These are phyloP conservation scores for Leccinellum albellum DNA, from an alignment of 768 basidiomycete species.

Conservation along the genomic window DNA sequence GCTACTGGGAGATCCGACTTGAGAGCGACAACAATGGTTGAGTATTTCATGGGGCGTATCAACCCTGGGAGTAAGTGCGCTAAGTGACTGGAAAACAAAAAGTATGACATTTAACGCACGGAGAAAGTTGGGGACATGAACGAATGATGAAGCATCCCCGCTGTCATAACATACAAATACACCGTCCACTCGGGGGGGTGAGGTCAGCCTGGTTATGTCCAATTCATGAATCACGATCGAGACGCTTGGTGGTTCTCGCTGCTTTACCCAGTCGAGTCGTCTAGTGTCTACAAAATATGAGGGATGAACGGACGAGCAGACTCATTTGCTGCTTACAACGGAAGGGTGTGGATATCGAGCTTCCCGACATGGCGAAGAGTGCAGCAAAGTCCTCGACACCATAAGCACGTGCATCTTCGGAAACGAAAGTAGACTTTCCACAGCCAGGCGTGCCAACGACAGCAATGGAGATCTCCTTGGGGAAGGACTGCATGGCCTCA, in stretches of 20 bases:
- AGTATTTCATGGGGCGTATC: slow-evolving; percentile 53
- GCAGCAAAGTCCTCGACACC: slow-evolving; percentile 43
- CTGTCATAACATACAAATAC: slow-evolving; percentile 86
- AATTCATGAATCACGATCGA: slow-evolving; percentile 54
- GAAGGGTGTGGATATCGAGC: slow-evolving; percentile 34
- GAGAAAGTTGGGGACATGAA: slow-evolving; percentile 62
- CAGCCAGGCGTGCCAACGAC: slow-evolving; percentile 76
- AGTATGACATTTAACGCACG: slow-evolving; percentile 45
- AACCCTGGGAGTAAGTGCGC: slow-evolving; percentile 40
- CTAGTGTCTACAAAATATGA: slow-evolving; percentile 35
- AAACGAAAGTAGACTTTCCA: slow-evolving; percentile 83
- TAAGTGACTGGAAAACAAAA: slow-evolving; percentile 7
- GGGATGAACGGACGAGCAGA: slow-evolving; percentile 1
- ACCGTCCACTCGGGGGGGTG: slow-evolving; percentile 64
- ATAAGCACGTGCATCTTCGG: slow-evolving; percentile 67
- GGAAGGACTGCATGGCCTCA: slow-evolving; percentile 21
- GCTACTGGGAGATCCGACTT: slow-evolving; percentile 69
- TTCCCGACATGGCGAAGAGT: slow-evolving; percentile 31
- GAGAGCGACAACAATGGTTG: slow-evolving; percentile 78
- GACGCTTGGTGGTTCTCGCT: slow-evolving; percentile 40
- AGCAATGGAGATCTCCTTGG: slow-evolving; percentile 54
- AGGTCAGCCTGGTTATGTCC: slow-evolving; percentile 52
- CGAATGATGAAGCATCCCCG: slow-evolving; percentile 56
- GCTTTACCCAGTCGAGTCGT: slow-evolving; percentile 31
- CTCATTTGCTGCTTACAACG: slow-evolving; percentile 33